These are phyloP conservation scores for Backusella psychrophila DNA, from an alignment of 192 early-diverging fungal species.

Conservation along the genomic window DNA sequence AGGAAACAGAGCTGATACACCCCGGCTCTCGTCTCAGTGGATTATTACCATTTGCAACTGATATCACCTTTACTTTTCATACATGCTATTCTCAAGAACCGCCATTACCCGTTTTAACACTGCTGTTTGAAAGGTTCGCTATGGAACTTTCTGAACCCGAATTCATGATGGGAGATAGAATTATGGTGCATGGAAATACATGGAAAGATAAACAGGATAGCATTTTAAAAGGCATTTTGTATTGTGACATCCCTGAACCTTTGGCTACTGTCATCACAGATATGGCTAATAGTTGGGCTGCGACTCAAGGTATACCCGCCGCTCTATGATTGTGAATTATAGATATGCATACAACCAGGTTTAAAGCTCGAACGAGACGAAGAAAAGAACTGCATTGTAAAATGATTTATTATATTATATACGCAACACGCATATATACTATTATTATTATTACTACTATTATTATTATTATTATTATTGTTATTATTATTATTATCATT, in stretches of 20 bases:
- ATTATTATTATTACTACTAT: background rate
- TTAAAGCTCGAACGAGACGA: background rate
- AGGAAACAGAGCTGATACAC: background rate
- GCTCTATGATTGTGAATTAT: background rate
- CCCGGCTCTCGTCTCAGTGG: background rate
- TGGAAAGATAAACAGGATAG: background rate
- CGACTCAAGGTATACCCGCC: background rate
- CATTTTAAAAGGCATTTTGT: constrained; percentile 3
- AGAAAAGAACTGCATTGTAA: background rate
- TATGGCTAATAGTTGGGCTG: background rate
- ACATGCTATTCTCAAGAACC: constrained; percentile 1
- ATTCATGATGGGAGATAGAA: background rate
- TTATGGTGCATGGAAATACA: background rate
- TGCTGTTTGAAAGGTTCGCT: background rate
- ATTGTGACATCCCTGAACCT: constrained; percentile 1
- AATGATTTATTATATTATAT: background rate
- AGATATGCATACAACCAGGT: background rate
- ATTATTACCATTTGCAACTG: constrained; percentile 5
- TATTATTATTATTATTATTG: background rate
- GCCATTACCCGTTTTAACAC: background rate
- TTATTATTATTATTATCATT: background rate
- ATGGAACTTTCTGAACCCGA: background rate
- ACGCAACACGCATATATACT: too few relatives aligned
- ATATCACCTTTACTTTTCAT: background rate
- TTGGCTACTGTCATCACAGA: background rate